A percentile compares a stretch with the other conserved stretches of the same genome.
Evolutionary conservation across 371 early-diverging fungal genomes (phyloP).

Genomic region (Dichotomocladium elegans): DNA sequence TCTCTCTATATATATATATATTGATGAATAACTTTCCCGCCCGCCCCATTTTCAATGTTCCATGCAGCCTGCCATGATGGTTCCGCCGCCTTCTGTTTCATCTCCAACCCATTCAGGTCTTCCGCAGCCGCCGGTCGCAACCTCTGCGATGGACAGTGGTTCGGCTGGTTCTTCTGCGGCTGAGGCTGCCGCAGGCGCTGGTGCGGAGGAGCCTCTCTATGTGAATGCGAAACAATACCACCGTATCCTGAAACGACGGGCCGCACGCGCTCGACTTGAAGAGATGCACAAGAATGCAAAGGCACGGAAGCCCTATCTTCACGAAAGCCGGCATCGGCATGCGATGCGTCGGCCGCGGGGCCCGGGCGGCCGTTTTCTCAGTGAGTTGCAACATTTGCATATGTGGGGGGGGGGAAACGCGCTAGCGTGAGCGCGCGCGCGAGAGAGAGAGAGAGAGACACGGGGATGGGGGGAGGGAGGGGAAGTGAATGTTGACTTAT

Average conservation of each 20-base stretch:
- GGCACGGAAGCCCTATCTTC: constrained; percentile 83
- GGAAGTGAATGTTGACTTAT: background rate
- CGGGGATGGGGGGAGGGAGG: background rate
- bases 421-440: too few relatives aligned
- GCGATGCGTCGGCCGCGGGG: constrained; percentile 96
- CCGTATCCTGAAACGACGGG: constrained; percentile 86
- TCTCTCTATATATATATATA: too few relatives aligned
- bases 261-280: constrained; percentile 67
- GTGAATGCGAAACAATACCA: constrained; percentile 94
- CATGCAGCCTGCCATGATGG: constrained; percentile 5
- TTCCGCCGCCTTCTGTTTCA: too few relatives aligned
- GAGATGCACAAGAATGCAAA: constrained; percentile 58
- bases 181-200: background rate
- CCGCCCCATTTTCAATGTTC: background rate
- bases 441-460: too few relatives aligned
- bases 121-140: background rate
- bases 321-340: constrained; percentile 96
- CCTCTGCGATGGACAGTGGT: background rate
- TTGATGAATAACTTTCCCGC: too few relatives aligned
- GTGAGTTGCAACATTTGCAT: constrained; percentile 7
- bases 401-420: too few relatives aligned
- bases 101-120: background rate
- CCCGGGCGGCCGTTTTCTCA: constrained; percentile 88
- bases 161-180: background rate
- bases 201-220: constrained; percentile 78